A percentile compares a stretch with the other conserved stretches of the same genome.
phyloP scores from a whole-genome alignment of 2,329 filamentous ascomycete species.

The Colletotrichum abscissum region DNA sequence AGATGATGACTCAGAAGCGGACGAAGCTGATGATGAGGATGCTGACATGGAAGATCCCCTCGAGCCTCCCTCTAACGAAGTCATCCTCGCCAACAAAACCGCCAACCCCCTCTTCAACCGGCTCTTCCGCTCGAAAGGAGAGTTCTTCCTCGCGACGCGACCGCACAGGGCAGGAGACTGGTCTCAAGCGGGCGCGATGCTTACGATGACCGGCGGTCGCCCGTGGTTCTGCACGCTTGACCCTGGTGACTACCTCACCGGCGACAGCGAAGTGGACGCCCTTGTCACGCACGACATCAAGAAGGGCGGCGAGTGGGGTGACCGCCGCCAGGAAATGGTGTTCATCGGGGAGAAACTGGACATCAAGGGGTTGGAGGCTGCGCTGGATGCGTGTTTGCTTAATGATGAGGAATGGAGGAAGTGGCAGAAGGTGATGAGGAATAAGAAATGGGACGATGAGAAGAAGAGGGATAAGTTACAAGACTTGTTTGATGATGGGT shows the following conservation, averaged over 20 bases:
- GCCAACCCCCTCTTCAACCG: slow-evolving; percentile 61
- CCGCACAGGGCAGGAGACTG: slow-evolving; percentile 67
- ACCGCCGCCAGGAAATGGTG: slow-evolving; percentile 77
- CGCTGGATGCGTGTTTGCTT: slow-evolving; percentile 71
- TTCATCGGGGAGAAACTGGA: slow-evolving; percentile 78
- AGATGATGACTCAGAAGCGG: slow-evolving; percentile 44
- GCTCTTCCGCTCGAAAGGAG: slow-evolving; percentile 73
- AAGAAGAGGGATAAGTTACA: slow-evolving; percentile 58
- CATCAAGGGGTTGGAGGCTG: slow-evolving; percentile 57
- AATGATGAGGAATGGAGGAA: slow-evolving; percentile 66
- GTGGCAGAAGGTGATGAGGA: slow-evolving; percentile 65
- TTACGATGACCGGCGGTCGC: slow-evolving; percentile 67
- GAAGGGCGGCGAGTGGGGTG: slow-evolving; percentile 72
- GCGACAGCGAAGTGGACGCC: slow-evolving; percentile 58
- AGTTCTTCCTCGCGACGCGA: slow-evolving; percentile 69
- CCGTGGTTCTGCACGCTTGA: slow-evolving; percentile 70
- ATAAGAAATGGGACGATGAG: slow-evolving; percentile 46
- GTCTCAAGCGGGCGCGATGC: slow-evolving; percentile 74
- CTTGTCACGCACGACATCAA: slow-evolving; percentile 62
- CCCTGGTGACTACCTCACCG: slow-evolving; percentile 60
- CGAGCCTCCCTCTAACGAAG: slow-evolving; percentile 50
- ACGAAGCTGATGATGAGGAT: slow-evolving; percentile 39
- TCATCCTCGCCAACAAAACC: slow-evolving; percentile 67
- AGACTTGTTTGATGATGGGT: slow-evolving; percentile 68
- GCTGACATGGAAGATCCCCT: slow-evolving; percentile 41